Conservation (phyloP, 805 yeast species). For the Helenozyma rhizophorensis region DNA sequence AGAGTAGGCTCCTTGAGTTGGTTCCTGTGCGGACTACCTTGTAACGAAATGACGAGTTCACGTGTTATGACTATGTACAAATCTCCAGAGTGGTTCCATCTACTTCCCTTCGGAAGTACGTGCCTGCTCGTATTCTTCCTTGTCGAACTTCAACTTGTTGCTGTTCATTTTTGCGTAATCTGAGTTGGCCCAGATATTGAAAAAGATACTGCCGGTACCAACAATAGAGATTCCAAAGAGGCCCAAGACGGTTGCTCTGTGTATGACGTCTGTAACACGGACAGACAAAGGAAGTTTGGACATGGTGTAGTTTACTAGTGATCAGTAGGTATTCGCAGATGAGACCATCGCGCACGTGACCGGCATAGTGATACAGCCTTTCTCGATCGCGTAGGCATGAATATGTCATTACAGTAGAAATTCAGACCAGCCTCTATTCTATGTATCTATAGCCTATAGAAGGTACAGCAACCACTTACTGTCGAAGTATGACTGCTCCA, state of each 20-base stretch:
- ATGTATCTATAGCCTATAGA: slow-evolving; percentile 15
- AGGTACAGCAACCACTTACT: slow-evolving; percentile 37
- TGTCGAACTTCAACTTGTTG: slow-evolving; percentile 34
- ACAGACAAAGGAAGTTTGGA: slow-evolving; percentile 37
- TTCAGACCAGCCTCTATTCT: not conserved
- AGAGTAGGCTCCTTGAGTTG: too few species aligned
- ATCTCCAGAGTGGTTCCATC: not conserved
- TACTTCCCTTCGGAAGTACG: slow-evolving; percentile 14
- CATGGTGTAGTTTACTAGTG: slow-evolving; percentile 7
- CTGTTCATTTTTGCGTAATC: slow-evolving; percentile 40
- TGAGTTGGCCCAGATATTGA: slow-evolving; percentile 40
- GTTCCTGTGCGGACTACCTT: too few species aligned
- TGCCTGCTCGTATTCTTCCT: slow-evolving; percentile 27
- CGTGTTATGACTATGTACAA: not conserved
- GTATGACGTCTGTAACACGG: slow-evolving; percentile 41
- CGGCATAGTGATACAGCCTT: not conserved
- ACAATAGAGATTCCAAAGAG: slow-evolving; percentile 35
- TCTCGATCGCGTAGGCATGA: not conserved
- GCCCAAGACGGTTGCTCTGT: slow-evolving; percentile 38
- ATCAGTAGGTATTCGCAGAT: too few species aligned
- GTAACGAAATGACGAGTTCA: too few species aligned
- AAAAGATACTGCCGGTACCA: slow-evolving; percentile 36
- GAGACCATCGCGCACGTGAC: not conserved
- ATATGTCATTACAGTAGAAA: not conserved
- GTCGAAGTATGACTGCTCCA: slow-evolving; percentile 30